Conservation (phyloP, 805 yeast genomes). For the Wickerhamiella azymoides region DNA sequence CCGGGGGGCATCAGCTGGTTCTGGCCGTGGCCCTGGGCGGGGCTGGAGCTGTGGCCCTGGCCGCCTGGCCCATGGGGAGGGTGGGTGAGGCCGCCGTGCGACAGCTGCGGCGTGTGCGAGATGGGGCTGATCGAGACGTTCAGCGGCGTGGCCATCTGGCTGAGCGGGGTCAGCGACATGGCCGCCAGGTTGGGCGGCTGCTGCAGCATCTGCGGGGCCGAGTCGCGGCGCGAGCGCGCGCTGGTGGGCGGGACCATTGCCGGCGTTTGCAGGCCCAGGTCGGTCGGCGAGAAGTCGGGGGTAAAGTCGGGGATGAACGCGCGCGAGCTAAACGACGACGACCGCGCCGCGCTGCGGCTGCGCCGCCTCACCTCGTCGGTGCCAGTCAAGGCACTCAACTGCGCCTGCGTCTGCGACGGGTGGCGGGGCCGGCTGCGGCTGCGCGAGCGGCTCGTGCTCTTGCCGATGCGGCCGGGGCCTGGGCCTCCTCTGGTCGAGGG, state of each 20-base stretch:
- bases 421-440: constrained; percentile 11
- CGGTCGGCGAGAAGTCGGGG: background rate
- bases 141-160: no score
- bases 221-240: background rate
- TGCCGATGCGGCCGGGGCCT: constrained; percentile 9
- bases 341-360: constrained; percentile 1
- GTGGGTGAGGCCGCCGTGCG: background rate
- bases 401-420: constrained; percentile 10
- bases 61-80: no score
- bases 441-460: constrained; percentile 5
- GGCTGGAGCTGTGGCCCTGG: background rate
- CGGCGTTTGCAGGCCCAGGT: background rate
- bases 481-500: background rate
- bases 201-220: background rate
- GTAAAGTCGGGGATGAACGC: background rate
- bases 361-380: background rate
- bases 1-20: constrained; percentile 3
- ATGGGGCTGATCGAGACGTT: background rate
- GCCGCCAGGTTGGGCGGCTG: background rate
- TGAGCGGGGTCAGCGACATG: no score
- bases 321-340: constrained; percentile 2
- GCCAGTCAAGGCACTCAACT: constrained; percentile 1
- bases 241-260: background rate
- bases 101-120: background rate
- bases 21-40: background rate